Evolutionary conservation across 306 rosid species (phyloP), one percentile per base, ranked within the genome.

Genomic region (Vigna trinervia): DNA sequence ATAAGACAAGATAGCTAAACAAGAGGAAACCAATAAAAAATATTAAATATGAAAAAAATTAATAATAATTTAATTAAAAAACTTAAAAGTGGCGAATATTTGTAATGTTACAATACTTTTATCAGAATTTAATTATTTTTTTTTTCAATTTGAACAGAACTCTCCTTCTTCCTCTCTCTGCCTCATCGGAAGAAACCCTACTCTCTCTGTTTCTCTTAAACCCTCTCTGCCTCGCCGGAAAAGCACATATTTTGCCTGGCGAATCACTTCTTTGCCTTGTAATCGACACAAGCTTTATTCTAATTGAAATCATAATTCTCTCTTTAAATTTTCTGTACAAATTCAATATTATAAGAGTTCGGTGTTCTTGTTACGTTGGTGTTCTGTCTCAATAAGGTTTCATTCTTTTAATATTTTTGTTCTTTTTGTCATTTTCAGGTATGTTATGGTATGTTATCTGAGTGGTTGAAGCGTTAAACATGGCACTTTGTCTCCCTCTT

Each of bases 401-500:
- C 62, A 73, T 63, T 69, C 12, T 30, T 57, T 15, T 50, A 58
- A 7, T 36, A 56, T 12, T 23, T 34, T 48, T n/a, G 17, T 46
- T 47, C 38, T 13, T 63, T 52, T 11, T 74, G 47, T 60, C 51
- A 12, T 78, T 78, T 73, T 46, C 88, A 85, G 88, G 73, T 69
- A 74, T 34, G 88, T 69, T 69, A 74, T 34, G 38, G 32, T 57
- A 11, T 34, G 38, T 22, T 57, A 11, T 51, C 36, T 74, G 69
- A 45, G 48, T 78, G 43, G 56, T 70, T 54, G 65, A 84, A 73
- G 32, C 62, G 1, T 38, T 28, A 56, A 56, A 54, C 34, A 85
- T 89, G 94, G 87, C 82, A 4, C 51, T 84, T 65, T 80, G 86
- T 52, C 73, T 74, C 76, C 85, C 86, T 52, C 83, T 84, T 73